Percentiles rank a stretch among this genome's conserved stretches.
Conservation (phyloP, 768 basidiomycete genomes). For the Suillus paluster region DNA sequence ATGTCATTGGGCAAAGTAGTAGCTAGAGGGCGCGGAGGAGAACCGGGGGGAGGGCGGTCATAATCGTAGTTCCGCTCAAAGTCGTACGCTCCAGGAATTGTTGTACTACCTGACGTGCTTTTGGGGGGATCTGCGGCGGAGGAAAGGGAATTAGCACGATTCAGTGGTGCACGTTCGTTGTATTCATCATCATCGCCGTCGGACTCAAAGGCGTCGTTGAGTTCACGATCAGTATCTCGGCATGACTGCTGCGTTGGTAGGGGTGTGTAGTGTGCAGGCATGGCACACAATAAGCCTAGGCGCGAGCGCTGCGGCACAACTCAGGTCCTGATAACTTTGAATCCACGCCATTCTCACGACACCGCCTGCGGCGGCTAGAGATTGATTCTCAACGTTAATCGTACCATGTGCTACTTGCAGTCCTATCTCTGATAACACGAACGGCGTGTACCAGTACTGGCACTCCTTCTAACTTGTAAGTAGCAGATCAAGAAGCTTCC, state of each 20-base stretch:
- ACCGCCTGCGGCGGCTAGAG: no score
- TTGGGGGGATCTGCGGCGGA: conserved; percentile 23
- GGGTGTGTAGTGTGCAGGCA: conserved; percentile 57
- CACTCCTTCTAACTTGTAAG: no score
- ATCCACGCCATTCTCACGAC: conserved; percentile 1
- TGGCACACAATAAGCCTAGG: conserved; percentile 21
- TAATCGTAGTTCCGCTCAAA: conserved; percentile 82
- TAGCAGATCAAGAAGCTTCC: no score
- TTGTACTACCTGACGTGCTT: conserved; percentile 8
- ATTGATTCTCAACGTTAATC: no score
- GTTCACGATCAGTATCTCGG: conserved; percentile 57
- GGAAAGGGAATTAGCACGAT: conserved; percentile 23
- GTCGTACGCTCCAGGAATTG: conserved; percentile 60
- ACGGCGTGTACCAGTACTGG: no score
- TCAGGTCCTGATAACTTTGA: neutral
- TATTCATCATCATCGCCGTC: conserved; percentile 48
- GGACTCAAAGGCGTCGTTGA: conserved; percentile 77
- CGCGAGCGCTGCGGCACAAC: neutral
- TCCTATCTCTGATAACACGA: no score
- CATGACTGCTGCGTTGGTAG: conserved; percentile 53
- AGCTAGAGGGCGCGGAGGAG: conserved; percentile 65
- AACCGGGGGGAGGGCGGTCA: conserved; percentile 74
- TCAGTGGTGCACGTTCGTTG: conserved; percentile 42
- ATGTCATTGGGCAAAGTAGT: conserved; percentile 65
- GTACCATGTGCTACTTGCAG: no score